Evolutionary conservation across 768 basidiomycete genomes (phyloP).

Genomic region (Tylopilus sp.): DNA sequence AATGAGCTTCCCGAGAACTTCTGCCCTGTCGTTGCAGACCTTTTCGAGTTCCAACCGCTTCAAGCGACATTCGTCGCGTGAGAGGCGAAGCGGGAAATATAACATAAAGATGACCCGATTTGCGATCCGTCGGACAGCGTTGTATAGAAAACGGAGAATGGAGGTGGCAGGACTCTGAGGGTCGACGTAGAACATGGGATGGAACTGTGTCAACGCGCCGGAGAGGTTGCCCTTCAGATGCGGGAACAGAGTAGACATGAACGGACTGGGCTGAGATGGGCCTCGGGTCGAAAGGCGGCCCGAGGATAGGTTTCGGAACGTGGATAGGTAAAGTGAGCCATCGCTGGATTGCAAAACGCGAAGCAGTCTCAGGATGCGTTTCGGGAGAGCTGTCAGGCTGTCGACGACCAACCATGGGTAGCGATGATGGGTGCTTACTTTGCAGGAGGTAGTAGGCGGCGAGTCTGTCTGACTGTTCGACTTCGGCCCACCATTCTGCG

Average conservation of each 20-base stretch:
- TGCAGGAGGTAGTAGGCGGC: constrained; percentile 71
- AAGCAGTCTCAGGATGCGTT: constrained; percentile 32
- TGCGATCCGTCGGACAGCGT: constrained; percentile 10
- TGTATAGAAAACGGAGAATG: constrained; percentile 5
- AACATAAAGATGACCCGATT: constrained; percentile 13
- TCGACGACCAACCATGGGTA: constrained; percentile 2
- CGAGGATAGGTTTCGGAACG: constrained; percentile 46
- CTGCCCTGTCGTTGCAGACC: constrained; percentile 65
- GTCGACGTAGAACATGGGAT: constrained; percentile 6
- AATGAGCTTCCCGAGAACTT: constrained; percentile 61
- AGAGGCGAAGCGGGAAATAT: constrained; percentile 55
- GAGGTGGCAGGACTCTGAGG: constrained; percentile 8
- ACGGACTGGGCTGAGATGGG: constrained; percentile 44
- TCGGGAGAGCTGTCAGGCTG: constrained; percentile 23
- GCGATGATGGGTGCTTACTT: constrained; percentile 46
- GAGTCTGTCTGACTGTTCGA: constrained; percentile 56
- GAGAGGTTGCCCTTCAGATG: constrained; percentile 43
- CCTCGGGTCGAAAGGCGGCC: constrained; percentile 45
- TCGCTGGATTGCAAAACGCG: constrained; percentile 41
- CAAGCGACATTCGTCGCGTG: constrained; percentile 62
- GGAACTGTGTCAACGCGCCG: constrained; percentile 18
- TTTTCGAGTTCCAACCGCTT: constrained; percentile 58
- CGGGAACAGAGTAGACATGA: constrained; percentile 63
- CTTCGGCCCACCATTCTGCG: constrained; percentile 80
- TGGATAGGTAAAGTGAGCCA: constrained; percentile 44